Percentiles rank a stretch among this genome's conserved stretches.
Evolutionary conservation across 2,329 filamentous ascomycete genomes (phyloP).

Genomic region (Pseudopithomyces maydicus): DNA sequence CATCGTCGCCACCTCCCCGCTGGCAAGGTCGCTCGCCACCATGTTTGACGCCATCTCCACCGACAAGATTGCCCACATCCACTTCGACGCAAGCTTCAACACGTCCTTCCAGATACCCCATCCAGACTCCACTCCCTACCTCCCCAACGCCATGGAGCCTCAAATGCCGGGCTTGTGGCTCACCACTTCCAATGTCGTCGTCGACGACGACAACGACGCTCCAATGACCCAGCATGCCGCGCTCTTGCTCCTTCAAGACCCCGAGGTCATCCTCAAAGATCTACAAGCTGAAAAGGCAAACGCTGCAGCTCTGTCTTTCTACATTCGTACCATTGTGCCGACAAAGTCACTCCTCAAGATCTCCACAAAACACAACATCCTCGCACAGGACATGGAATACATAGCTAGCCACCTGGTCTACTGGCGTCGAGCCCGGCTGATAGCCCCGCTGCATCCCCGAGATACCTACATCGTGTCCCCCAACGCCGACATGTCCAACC

Average conservation of each 20-base stretch:
- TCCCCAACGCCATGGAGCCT: conserved; percentile 71
- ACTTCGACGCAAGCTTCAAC: conserved; percentile 68
- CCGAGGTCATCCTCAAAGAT: conserved; percentile 75
- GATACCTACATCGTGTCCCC: conserved; percentile 92
- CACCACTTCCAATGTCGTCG: conserved; percentile 80
- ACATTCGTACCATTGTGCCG: conserved; percentile 63
- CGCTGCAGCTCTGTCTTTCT: conserved; percentile 77
- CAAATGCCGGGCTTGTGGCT: conserved; percentile 80
- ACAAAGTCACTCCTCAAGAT: conserved; percentile 74
- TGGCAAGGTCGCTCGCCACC: conserved; percentile 82
- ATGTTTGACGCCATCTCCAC: conserved; percentile 81
- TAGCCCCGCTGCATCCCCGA: conserved; percentile 85
- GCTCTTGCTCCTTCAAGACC: conserved; percentile 81
- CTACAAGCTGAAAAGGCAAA: conserved; percentile 74
- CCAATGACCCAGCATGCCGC: conserved; percentile 85
- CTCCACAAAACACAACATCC: conserved; percentile 72
- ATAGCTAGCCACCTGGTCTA: conserved; percentile 94
- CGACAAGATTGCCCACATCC: conserved; percentile 84
- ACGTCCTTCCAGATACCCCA: conserved; percentile 68
- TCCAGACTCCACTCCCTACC: conserved; percentile 70
- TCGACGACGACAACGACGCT: conserved; percentile 67
- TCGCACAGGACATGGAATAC: conserved; percentile 79
- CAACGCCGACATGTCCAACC: conserved; percentile 77
- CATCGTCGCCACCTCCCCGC: conserved; percentile 72
- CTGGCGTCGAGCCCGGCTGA: conserved; percentile 90